Conservation (phyloP, 768 basidiomycete genomes). For the Termitomyces bulborhizus region DNA sequence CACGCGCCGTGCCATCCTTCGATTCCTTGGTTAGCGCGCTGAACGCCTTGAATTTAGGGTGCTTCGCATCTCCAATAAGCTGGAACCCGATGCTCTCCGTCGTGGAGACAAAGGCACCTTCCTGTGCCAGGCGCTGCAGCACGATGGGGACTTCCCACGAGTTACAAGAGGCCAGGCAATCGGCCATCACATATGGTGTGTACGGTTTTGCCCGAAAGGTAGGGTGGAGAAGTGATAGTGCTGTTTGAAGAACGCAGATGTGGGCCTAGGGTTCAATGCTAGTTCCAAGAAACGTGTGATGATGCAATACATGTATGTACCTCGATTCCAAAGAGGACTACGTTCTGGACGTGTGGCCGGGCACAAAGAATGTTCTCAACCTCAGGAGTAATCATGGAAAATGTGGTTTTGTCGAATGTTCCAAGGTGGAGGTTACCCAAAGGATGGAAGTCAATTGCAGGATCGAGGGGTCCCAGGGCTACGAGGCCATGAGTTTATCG, state of each 20-base stretch:
- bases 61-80: conserved; percentile 14
- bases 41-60: conserved; percentile 16
- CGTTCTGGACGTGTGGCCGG: conserved; percentile 42
- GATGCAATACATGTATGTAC: conserved; percentile 26
- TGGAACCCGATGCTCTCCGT: conserved; percentile 18
- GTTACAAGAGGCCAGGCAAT: conserved; percentile 16
- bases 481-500: not conserved
- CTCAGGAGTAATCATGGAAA: conserved; percentile 80
- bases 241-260: conserved; percentile 74
- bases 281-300: not conserved
- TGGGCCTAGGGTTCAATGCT: conserved; percentile 19
- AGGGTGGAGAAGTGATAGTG: conserved; percentile 24
- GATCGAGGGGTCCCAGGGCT: conserved; percentile 68
- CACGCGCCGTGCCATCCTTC: conserved; percentile 14
- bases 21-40: conserved; percentile 16
- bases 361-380: conserved; percentile 45
- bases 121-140: conserved; percentile 14
- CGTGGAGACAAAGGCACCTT: conserved; percentile 15
- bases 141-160: conserved; percentile 16
- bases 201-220: conserved; percentile 14
- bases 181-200: conserved; percentile 17
- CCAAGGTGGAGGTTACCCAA: conserved; percentile 54
- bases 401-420: conserved; percentile 70
- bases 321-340: conserved; percentile 87
- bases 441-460: conserved; percentile 49